Percentiles rank a stretch among this genome's conserved stretches.
Conservation (phyloP, 768 basidiomycete genomes). For the Rhodotorula babjevae region DNA sequence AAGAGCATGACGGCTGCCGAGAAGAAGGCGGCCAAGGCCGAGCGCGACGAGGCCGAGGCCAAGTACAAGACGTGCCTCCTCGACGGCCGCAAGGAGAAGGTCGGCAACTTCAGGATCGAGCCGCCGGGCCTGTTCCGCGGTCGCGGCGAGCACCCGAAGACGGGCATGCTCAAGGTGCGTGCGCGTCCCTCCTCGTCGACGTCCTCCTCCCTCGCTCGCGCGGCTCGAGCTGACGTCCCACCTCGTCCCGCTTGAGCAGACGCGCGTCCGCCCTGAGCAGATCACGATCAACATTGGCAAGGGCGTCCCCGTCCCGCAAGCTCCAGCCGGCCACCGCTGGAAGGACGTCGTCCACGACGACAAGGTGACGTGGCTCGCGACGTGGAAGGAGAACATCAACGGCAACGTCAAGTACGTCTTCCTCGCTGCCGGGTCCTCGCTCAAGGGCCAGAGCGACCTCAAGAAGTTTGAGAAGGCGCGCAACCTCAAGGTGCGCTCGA, state of each 20-base stretch:
- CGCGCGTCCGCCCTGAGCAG: slow-evolving; percentile 85
- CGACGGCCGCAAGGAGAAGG: slow-evolving; percentile 94
- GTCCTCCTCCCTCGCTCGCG: too few relatives aligned
- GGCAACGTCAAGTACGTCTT: slow-evolving; percentile 70
- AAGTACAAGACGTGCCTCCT: slow-evolving; percentile 81
- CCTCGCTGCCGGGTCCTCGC: slow-evolving; percentile 89
- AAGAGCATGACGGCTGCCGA: slow-evolving; percentile 76
- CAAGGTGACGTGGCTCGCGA: slow-evolving; percentile 97
- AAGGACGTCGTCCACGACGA: slow-evolving; percentile 81
- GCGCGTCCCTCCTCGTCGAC: too few relatives aligned
- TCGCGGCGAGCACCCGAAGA: slow-evolving; percentile 96
- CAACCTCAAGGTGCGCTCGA: slow-evolving; percentile 71
- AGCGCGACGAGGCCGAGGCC: slow-evolving; percentile 74
- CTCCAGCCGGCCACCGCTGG: slow-evolving; percentile 90
- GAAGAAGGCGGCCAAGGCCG: slow-evolving; percentile 85
- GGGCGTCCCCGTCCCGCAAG: slow-evolving; percentile 66
- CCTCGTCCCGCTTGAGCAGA: slow-evolving; percentile 50
- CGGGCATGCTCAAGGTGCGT: slow-evolving; percentile 81
- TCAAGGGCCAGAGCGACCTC: slow-evolving; percentile 98
- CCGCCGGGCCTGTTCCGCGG: slow-evolving; percentile 98
- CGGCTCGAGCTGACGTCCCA: too few relatives aligned
- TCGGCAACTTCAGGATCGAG: slow-evolving; percentile 96
- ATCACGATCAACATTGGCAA: slow-evolving; percentile 92
- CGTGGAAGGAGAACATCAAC: slow-evolving; percentile 98
- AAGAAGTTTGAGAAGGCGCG: slow-evolving; percentile 96